Percentiles rank a stretch among this genome's conserved stretches.
Conservation (phyloP, 129 eudicot species). For the Flaveria linearis region DNA sequence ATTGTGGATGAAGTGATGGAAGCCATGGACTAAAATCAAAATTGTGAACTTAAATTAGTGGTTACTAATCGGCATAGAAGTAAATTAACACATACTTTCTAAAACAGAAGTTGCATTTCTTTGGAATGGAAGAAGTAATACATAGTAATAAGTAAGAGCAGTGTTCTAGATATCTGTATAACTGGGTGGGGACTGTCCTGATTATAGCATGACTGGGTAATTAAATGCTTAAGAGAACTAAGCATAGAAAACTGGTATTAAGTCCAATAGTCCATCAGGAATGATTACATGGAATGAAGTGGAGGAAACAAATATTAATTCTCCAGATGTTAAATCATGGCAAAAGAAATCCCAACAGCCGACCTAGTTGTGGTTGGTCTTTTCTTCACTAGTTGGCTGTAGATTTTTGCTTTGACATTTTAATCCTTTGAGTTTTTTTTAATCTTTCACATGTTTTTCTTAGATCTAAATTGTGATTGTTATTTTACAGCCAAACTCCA, state of each 20-base stretch:
- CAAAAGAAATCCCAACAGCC: background rate
- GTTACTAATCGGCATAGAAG: constrained; percentile 4
- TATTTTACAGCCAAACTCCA: constrained; percentile 60
- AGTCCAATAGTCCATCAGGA: background rate
- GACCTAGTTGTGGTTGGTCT: background rate
- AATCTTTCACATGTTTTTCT: background rate
- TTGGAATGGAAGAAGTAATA: constrained; percentile 13
- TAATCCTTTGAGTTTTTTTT: background rate
- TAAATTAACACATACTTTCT: background rate
- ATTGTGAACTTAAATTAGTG: background rate
- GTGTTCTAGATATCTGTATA: constrained; percentile 1
- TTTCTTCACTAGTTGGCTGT: background rate
- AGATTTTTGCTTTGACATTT: background rate
- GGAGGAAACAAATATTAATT: background rate
- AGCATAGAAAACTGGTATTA: background rate
- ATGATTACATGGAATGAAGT: background rate
- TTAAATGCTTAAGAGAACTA: background rate
- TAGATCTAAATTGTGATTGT: constrained; percentile 7
- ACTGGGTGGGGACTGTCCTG: background rate
- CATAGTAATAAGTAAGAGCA: background rate
- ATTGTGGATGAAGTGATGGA: background rate
- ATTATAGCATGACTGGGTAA: constrained; percentile 1
- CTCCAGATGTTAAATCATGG: background rate
- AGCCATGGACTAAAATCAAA: background rate
- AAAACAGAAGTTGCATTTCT: background rate